These are phyloP conservation scores for Leonotis leonurus DNA, from an alignment of 257 asterid species.

Conservation along the genomic window DNA sequence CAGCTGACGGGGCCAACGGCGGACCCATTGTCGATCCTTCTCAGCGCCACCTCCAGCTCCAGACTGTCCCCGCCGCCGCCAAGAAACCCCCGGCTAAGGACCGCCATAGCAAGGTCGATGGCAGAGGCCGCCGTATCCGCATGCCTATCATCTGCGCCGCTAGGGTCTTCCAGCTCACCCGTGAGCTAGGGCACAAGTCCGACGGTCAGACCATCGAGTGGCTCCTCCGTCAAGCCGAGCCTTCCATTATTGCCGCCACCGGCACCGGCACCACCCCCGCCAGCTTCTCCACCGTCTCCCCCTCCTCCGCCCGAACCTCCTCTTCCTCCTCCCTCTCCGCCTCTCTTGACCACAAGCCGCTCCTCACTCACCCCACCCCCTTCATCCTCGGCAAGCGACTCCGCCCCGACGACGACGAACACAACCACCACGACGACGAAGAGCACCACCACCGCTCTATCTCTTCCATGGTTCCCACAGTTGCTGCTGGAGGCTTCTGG, in stretches of 20 bases:
- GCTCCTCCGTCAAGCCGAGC: slow-evolving; percentile 98
- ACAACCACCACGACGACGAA: slow-evolving; percentile 33
- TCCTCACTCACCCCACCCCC: slow-evolving; percentile 60
- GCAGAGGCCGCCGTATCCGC: slow-evolving; percentile 93
- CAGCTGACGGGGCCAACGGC: slow-evolving; percentile 33
- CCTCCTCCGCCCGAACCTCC: slow-evolving; percentile 26
- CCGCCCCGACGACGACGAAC: slow-evolving; percentile 58
- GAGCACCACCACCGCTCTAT: too few species aligned
- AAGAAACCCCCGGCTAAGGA: slow-evolving; percentile 94
- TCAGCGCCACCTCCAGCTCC: slow-evolving; percentile 30
- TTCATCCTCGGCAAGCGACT: slow-evolving; percentile 85
- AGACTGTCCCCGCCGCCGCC: slow-evolving; percentile 11
- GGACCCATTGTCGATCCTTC: slow-evolving; percentile 30
- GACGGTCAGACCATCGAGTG: slow-evolving; percentile 97
- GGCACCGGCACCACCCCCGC: slow-evolving; percentile 97
- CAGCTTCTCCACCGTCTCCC: slow-evolving; percentile 55
- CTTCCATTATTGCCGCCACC: slow-evolving; percentile 90
- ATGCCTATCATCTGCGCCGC: slow-evolving; percentile 99
- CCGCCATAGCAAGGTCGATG: slow-evolving; percentile 96
- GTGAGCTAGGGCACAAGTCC: slow-evolving; percentile 94
- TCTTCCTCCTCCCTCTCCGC: slow-evolving; percentile 28
- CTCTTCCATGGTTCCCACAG: slow-evolving; percentile 35
- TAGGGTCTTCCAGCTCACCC: slow-evolving; percentile 87
- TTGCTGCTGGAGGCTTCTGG: slow-evolving; percentile 78
- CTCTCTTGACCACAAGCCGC: slow-evolving; percentile 63